phyloP scores from a whole-genome alignment of 495 filamentous ascomycete species.

The Xylaria scruposa region DNA sequence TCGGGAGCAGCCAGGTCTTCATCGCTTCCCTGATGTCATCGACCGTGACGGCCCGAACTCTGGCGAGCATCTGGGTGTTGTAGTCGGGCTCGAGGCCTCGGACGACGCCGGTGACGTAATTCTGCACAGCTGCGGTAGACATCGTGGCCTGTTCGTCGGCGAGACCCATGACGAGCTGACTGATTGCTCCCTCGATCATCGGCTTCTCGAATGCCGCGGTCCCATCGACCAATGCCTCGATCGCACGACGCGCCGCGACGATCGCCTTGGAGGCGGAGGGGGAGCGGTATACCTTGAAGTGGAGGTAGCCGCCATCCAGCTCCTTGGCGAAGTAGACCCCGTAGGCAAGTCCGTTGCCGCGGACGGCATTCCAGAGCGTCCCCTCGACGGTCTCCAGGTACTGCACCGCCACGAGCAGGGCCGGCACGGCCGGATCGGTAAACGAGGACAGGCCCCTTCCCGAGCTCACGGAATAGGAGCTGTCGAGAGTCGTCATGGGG shows the following conservation, averaged over 20 bases:
- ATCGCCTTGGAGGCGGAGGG: slow-evolving; percentile 91
- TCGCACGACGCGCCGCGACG: slow-evolving; percentile 72
- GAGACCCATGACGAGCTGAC: slow-evolving; percentile 79
- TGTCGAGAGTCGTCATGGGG: slow-evolving; percentile 91
- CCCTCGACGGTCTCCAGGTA: slow-evolving; percentile 95
- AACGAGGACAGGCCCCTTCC: slow-evolving; percentile 75
- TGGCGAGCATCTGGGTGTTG: slow-evolving; percentile 73
- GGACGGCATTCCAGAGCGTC: slow-evolving; percentile 89
- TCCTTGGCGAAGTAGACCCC: slow-evolving; percentile 77
- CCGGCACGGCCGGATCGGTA: slow-evolving; percentile 77
- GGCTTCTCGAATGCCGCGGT: slow-evolving; percentile 75
- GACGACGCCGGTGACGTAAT: slow-evolving; percentile 83
- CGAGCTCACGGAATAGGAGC: slow-evolving; percentile 82
- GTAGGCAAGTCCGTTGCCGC: slow-evolving; percentile 91
- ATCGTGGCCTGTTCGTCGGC: slow-evolving; percentile 89
- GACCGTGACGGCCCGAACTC: slow-evolving; percentile 74
- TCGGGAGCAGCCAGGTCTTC: slow-evolving; percentile 73
- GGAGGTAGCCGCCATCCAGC: slow-evolving; percentile 77
- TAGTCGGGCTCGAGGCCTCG: slow-evolving; percentile 79
- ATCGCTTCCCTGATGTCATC: slow-evolving; percentile 81
- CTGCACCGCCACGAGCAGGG: slow-evolving; percentile 82
- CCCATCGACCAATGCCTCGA: slow-evolving; percentile 58
- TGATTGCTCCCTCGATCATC: slow-evolving; percentile 88
- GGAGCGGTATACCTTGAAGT: slow-evolving; percentile 85
- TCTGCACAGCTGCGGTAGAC: slow-evolving; percentile 75